phyloP scores from a whole-genome alignment of 495 filamentous ascomycete species.

The Aspergillus nidulans region DNA sequence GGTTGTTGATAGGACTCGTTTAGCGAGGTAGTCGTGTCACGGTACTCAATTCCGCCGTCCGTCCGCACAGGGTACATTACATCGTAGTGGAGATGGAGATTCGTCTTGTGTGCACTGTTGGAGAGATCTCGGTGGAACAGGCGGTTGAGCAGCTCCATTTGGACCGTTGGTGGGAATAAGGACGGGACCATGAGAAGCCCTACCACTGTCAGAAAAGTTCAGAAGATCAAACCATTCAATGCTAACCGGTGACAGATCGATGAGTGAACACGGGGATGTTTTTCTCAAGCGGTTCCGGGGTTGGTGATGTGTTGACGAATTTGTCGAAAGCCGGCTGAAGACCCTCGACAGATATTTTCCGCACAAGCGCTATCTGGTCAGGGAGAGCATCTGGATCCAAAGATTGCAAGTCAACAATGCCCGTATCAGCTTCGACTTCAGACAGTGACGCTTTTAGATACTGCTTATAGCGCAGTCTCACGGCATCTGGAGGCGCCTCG shows the following conservation, averaged over 20 bases:
- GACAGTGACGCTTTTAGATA: slow-evolving; percentile 45
- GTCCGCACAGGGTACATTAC: slow-evolving; percentile 58
- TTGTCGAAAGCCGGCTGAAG: slow-evolving; percentile 33
- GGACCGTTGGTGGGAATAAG: slow-evolving; percentile 62
- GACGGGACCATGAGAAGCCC: slow-evolving; percentile 72
- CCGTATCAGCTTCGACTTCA: slow-evolving; percentile 42
- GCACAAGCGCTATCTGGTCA: slow-evolving; percentile 20
- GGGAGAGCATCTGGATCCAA: slow-evolving; percentile 30
- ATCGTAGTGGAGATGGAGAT: slow-evolving; percentile 77
- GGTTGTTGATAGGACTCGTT: background rate
- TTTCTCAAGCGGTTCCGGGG: slow-evolving; percentile 15
- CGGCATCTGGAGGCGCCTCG: slow-evolving; percentile 60
- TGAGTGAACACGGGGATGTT: slow-evolving; percentile 47
- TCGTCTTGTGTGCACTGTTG: slow-evolving; percentile 70
- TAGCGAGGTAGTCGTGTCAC: background rate
- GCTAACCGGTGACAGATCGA: slow-evolving; percentile 36
- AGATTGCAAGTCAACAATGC: slow-evolving; percentile 47
- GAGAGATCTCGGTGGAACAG: slow-evolving; percentile 79
- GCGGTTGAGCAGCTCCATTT: slow-evolving; percentile 60
- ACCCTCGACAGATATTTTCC: slow-evolving; percentile 29
- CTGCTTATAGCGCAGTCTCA: slow-evolving; percentile 63
- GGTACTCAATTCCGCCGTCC: slow-evolving; percentile 6
- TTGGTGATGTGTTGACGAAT: slow-evolving; percentile 23
- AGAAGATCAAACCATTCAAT: slow-evolving; percentile 9
- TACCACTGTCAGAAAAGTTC: slow-evolving; percentile 32